Evolutionary conservation across 768 basidiomycete species (phyloP), one percentile per base, ranked within the genome.

Genomic region (Mycena olivaceomarginata): DNA sequence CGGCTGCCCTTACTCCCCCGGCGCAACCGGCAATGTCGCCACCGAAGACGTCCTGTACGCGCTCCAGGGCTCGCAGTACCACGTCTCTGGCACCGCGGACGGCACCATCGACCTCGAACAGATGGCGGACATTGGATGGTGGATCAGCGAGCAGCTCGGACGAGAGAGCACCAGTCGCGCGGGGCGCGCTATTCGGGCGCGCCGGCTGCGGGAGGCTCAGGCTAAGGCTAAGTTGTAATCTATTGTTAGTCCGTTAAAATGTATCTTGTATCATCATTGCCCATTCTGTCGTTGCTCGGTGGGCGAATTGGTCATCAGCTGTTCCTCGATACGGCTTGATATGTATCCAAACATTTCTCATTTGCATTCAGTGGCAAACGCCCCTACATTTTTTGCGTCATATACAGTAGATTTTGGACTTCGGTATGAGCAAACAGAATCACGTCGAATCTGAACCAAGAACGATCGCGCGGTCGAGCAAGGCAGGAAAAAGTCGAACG

Each of bases 1-100:
- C 4, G 97, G 98, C 20, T 99, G 98, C 82, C 98, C 98, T 4
- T 99, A 96, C 85, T 97, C 98, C 1, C 98, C 98, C 2, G 97
- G 97, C 7, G 97, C 98, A 16, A 97, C 97, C 0, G 98, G 98
- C 18, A 98, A 98, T 80, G 96, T 98, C 20, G 94, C 97, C 0
- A 99, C 98, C 0, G 98, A 99, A 80, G 96, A 98, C 79, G 92
- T 98, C 0, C 88, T 98, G 11, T 97, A 98, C 77, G 94, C 95
- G 0, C 89, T 99, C 10, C 91, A 89, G 80, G 93, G 86, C 67
- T 94, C 93, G 12, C 88, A 86, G 62, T 93, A 92, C 83, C 90
- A 87, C 5, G 92, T 92, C 5, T 87, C 80, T 1, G 93, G 92
- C 13, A 83, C 84, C 43, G 20, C 53, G 77, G 83, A 85, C 2